Base-by-base conservation (phyloP, 805 yeast genomes). In the Metschnikowia similis region DNA sequence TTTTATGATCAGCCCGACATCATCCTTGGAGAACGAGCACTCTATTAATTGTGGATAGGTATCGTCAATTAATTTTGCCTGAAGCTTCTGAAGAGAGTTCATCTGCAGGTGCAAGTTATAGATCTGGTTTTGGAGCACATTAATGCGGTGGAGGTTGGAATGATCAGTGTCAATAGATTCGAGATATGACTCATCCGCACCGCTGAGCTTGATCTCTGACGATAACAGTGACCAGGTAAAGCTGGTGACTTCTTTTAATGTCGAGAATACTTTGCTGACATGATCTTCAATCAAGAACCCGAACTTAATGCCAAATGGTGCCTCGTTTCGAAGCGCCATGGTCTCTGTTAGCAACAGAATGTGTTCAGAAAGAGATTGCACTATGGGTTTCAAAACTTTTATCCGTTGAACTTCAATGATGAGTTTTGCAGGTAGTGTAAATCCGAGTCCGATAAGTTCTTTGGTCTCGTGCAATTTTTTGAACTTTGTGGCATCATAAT, bases 341-440 rank as follows among this genome's bases (percentile, higher is more conserved):
- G 72, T 51, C 1, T 62, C 54, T 44, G 69, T 61, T 46, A 83
- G 68, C 1, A 74, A 65, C 7, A 63, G 61, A 3, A 85, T 46
- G 7, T 81, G 74, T 50, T 86, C 91, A 5, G 66, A 62, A 7
- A 89, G 52, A 8, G 76, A 69, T 4, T 75, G 66, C 0, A 87
- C 84, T 53, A 76, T 75, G 0, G 91, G 89, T 45, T 82, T 76
- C 0, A 85, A 58, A 30, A 72, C 67, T 48, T 78, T 71, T 2
- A 83, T 70, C 30, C 72, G 76, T 40, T 80, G 72, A 0, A 88
- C 72, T 28, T 70, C 73, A 1, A 76, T 58, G 11, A 69, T 53
- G 2, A 86, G 52, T 5, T 72, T 57, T 27, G 77, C 77, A 0
- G 96, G 92, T 0, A 89, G 65, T 8, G 76, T 78, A 58, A 74